A percentile compares a stretch with the other conserved stretches of the same genome.
These are phyloP conservation scores for Phytophthora quininea DNA, from an alignment of 352 stramenopile genomes.

Conservation along the genomic window DNA sequence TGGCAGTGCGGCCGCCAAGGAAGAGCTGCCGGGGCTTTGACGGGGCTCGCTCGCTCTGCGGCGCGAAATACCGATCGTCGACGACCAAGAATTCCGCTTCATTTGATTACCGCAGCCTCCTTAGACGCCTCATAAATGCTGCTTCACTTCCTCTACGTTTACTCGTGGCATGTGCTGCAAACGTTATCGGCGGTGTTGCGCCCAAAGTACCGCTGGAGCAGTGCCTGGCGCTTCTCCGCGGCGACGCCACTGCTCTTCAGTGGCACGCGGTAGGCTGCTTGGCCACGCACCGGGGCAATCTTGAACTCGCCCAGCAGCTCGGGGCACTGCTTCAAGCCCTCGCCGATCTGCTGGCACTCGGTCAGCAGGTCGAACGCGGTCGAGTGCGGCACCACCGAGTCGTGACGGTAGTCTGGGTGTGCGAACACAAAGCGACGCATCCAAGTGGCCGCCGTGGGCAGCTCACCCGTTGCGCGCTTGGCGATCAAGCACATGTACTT, in stretches of 20 bases:
- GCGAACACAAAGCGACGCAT: conserved; percentile 95
- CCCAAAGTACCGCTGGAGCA: conserved; percentile 60
- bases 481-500: conserved; percentile 92
- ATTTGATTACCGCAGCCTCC: too few relatives aligned
- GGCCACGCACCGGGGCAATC: conserved; percentile 91
- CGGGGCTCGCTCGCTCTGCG: too few relatives aligned
- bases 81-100: too few relatives aligned
- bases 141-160: background rate
- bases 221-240: conserved; percentile 65
- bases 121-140: background rate
- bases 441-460: conserved; percentile 97
- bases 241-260: conserved; percentile 90
- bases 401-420: conserved; percentile 95
- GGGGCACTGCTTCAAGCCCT: conserved; percentile 91
- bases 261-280: conserved; percentile 92
- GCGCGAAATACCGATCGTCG: too few relatives aligned
- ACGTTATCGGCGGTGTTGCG: conserved; percentile 27
- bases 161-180: conserved; percentile 35
- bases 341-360: conserved; percentile 96
- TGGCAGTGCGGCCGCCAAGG: too few relatives aligned
- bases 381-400: conserved; percentile 89
- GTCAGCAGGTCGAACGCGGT: conserved; percentile 95
- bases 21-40: too few relatives aligned
- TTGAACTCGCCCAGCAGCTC: conserved; percentile 94
- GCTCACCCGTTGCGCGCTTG: conserved; percentile 94